Evolutionary conservation across 257 asterid genomes (phyloP), one percentile per base, ranked within the genome.

Genomic region (Scutellaria galericulata): DNA sequence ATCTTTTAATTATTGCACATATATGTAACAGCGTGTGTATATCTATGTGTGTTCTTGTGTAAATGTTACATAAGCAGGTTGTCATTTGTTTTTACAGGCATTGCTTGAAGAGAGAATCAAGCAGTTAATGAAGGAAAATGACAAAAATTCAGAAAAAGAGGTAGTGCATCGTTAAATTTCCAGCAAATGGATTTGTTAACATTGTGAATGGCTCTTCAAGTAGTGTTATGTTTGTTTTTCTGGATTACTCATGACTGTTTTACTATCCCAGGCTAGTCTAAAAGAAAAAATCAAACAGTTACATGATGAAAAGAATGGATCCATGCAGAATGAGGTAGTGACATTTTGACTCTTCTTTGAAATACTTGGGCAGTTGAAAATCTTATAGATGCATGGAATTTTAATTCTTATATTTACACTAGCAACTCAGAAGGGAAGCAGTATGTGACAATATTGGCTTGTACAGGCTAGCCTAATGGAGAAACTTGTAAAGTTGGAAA

Each of bases 401-500:
- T 50, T 39, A n/a, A 9, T 57, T 53, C 44, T 41, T 67, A 45
- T 75, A 72, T 15, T 35, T 64, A 40, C 46, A 60, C 76, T 60
- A 65, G 75, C 44, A 68, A 50, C 81, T 37, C 31, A 54, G 15
- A 61, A 68, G 66, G 66, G 55, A 68, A 71, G 64, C 57, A 71
- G 72, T 71, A 35, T 54, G 55, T 86, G 69, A 82, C 75, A 59
- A n/a, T 66, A 70, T 51, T 68, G 51, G 50, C 78, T 78, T 79
- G 58, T 80, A 70, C 92, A 88, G 95, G 84, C 81, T 53, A 76
- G 60, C 67, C 75, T 79, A 41, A 84, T 76, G 74, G 89, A 78
- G 77, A 83, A 73, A 70, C 77, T 82, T 45, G 22, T 69, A 24
- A 83, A 79, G 71, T 71, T 84, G 83, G 84, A 83, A 48, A 80